Conservation (phyloP, 768 basidiomycete genomes). For the Auricularia heimuer region DNA sequence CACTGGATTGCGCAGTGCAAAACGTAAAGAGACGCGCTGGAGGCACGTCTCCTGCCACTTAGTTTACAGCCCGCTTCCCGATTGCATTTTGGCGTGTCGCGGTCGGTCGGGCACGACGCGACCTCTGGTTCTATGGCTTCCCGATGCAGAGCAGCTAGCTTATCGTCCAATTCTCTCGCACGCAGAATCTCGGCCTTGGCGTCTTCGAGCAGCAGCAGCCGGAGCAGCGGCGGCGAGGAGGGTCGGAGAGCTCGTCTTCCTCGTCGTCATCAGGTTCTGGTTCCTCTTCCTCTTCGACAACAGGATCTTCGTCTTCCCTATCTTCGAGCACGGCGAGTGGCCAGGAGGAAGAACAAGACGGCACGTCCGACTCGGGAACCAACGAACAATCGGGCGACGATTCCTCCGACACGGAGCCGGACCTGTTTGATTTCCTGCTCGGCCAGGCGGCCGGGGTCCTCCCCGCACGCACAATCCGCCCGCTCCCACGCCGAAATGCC, state of each 20-base stretch:
- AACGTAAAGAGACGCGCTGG: not conserved
- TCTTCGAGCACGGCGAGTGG: not conserved
- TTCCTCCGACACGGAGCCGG: not conserved
- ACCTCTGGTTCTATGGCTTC: not conserved
- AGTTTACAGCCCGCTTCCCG: not conserved
- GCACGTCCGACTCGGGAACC: not conserved
- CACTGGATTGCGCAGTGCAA: not conserved
- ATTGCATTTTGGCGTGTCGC: not conserved
- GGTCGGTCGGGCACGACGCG: not conserved
- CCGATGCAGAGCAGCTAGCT: not conserved
- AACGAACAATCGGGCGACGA: too few species aligned
- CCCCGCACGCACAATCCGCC: not conserved
- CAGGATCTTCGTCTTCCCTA: not conserved
- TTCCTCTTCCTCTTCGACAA: not conserved
- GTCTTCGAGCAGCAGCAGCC: not conserved
- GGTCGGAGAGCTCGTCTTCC: not conserved
- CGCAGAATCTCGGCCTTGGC: constrained; percentile 11
- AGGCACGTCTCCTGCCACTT: not conserved
- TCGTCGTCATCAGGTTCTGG: not conserved
- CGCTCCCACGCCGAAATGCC: not conserved
- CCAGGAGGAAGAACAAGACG: not conserved
- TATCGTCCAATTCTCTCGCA: not conserved
- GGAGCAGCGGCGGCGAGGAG: not conserved
- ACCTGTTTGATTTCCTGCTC: not conserved
- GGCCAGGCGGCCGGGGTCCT: not conserved